Evolutionary conservation across 2,329 filamentous ascomycete species (phyloP).

Genomic region (Xylariaceae sp.): DNA sequence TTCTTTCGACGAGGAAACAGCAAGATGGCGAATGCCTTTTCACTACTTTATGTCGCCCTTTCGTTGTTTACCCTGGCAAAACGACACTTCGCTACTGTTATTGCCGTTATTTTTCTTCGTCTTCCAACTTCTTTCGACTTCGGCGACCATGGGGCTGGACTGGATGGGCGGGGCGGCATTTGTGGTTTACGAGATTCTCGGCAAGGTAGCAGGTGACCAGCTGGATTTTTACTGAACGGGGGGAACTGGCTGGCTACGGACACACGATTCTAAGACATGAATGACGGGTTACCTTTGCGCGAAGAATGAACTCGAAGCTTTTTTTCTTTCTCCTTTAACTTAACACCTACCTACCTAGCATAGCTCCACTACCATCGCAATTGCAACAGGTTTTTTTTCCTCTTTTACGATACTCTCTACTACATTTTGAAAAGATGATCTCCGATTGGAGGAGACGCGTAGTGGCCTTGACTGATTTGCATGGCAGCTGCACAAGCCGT

Average conservation of each 20-base stretch:
- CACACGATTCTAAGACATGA: too few species aligned
- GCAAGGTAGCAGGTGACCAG: slow-evolving; percentile 6
- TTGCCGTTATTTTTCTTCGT: slow-evolving; percentile 22
- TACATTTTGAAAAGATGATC: neutral
- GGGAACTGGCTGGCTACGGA: too few species aligned
- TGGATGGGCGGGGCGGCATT: neutral
- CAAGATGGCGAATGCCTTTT: slow-evolving; percentile 19
- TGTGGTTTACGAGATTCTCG: slow-evolving; percentile 20
- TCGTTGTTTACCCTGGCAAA: slow-evolving; percentile 22
- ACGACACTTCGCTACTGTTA: slow-evolving; percentile 20
- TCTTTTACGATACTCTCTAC: neutral
- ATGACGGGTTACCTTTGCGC: too few species aligned
- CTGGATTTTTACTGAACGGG: too few species aligned
- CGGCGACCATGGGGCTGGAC: slow-evolving; percentile 23
- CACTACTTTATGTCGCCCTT: slow-evolving; percentile 9
- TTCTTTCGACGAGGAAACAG: slow-evolving; percentile 11
- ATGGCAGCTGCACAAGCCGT: slow-evolving; percentile 12
- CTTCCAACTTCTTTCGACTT: slow-evolving; percentile 15
- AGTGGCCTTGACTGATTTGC: slow-evolving; percentile 14
- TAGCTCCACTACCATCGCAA: slow-evolving; percentile 17
- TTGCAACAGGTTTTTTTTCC: slow-evolving; percentile 7
- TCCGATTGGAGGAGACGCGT: slow-evolving; percentile 11
- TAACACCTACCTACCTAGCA: slow-evolving; percentile 19
- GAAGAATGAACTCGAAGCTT: slow-evolving; percentile 5
- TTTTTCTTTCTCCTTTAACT: slow-evolving; percentile 2